Base-by-base conservation (phyloP, 2,329 filamentous ascomycete genomes). In the Mollisiaceae sp. region DNA sequence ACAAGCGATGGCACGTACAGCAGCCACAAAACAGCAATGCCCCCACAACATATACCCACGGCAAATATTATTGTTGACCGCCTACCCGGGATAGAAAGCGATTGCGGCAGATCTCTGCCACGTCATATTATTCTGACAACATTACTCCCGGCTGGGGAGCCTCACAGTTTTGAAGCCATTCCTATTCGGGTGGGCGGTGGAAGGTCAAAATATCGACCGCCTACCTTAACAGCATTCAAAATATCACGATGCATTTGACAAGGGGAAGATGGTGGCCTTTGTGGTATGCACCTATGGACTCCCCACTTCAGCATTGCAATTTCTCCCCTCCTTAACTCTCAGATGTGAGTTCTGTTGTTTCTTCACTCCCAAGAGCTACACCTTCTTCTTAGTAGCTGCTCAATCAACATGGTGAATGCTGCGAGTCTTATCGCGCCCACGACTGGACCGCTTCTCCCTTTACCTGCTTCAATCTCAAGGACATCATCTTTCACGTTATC, bases 121-220 rank as follows among this genome's bases (percentile, higher is more conserved):
- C 47, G 12, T 54, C 27, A 54, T 32, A 32, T 32, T 32, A 32
- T 32, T 32, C 27, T 32, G 27, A 32, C 27, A 32, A 32, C 27
- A 32, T 32, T 32, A 3, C 27, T 32, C 6, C 3, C 27, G 22
- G 32, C 32, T 59, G 27, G 20, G 18, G 56, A 45, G 11, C 27
- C 57, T 59, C 18, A 27, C 57, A 59, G 8, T 35, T 27, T 45
- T 14, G 22, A 22, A 9, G 20, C 57, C 32, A 43, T 59, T 59
- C 39, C 36, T 59, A 36, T 43, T 59, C 57, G 57, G 43, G 57
- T 59, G 57, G 57, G 57, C 57, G 57, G 57, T 59, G 32, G 57
- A 45, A 32, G 27, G 27, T 27, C 20, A 43, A 45, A 20, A 45
- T 22, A 2, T 59, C 57, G 22, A 59, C 57, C 57, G 39, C 57